Evolutionary conservation across 345 rosid species (phyloP).

Genomic region (Ricinus communis): DNA sequence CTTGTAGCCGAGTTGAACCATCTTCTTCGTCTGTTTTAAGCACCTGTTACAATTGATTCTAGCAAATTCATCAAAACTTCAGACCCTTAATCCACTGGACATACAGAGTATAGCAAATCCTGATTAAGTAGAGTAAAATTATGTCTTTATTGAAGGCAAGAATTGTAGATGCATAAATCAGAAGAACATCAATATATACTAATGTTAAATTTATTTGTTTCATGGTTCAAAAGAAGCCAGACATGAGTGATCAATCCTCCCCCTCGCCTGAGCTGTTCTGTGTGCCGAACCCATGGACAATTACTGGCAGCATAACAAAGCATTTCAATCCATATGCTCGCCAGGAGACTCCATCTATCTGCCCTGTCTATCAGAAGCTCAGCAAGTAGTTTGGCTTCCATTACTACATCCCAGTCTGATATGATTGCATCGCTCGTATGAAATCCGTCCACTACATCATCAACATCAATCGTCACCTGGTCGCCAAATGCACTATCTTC

Average conservation of each 20-base stretch:
- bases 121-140: too few relatives aligned
- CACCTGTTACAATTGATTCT: too few relatives aligned
- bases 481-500: neutral
- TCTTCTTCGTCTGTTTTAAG: too few relatives aligned
- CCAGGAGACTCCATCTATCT: conserved; percentile 6
- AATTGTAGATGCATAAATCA: too few relatives aligned
- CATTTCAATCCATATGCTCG: conserved; percentile 6
- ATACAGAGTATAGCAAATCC: too few relatives aligned
- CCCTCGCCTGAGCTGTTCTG: conserved; percentile 13
- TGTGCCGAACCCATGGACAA: conserved; percentile 15
- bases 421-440: neutral
- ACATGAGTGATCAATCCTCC: conserved; percentile 19
- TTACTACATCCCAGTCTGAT: conserved; percentile 11
- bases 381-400: conserved; percentile 11
- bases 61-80: too few relatives aligned
- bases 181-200: conserved; percentile 8
- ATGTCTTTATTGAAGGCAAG: too few relatives aligned
- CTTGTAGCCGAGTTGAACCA: too few relatives aligned
- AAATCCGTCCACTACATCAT: neutral
- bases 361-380: conserved; percentile 1
- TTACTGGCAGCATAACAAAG: conserved; percentile 15
- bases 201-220: conserved; percentile 16
- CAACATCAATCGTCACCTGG: too few relatives aligned
- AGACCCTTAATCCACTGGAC: too few relatives aligned
- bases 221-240: conserved; percentile 22